Evolutionary conservation across 768 basidiomycete species (phyloP).

Genomic region (Rhodotorula diobovata): DNA sequence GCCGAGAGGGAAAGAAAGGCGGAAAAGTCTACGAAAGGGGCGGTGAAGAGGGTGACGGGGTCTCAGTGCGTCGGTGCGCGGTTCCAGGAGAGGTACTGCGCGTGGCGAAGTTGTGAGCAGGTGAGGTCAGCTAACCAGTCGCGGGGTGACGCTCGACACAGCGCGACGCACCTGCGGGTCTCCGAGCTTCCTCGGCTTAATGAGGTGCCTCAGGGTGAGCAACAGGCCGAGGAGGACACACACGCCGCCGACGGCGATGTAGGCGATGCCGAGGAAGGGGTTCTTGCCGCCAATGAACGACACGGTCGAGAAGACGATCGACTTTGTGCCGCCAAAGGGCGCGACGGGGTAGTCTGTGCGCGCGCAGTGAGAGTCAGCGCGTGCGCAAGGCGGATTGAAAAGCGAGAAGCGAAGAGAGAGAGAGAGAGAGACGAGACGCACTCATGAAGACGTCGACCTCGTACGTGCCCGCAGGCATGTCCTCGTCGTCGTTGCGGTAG

Average conservation of each 20-base stretch:
- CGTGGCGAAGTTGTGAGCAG: background rate
- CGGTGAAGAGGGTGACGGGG: too few relatives aligned
- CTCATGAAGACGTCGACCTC: constrained; percentile 72
- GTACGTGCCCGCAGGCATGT: constrained; percentile 69
- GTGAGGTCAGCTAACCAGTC: background rate
- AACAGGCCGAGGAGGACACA: constrained; percentile 82
- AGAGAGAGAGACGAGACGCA: constrained; percentile 51
- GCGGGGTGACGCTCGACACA: background rate
- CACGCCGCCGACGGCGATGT: constrained; percentile 78
- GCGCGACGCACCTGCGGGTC: constrained; percentile 27
- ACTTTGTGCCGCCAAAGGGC: constrained; percentile 89
- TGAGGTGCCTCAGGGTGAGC: constrained; percentile 83
- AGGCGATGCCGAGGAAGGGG: constrained; percentile 96
- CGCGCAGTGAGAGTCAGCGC: background rate
- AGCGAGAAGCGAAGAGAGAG: too few relatives aligned
- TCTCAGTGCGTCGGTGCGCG: constrained; percentile 19
- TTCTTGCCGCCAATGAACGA: constrained; percentile 99
- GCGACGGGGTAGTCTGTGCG: constrained; percentile 80
- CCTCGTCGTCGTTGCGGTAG: constrained; percentile 76
- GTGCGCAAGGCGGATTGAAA: background rate
- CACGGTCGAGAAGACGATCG: constrained; percentile 91
- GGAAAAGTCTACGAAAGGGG: background rate
- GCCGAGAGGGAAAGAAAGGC: too few relatives aligned
- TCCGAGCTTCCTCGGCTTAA: constrained; percentile 75
- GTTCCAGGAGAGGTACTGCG: constrained; percentile 33